Evolutionary conservation across 192 early-diverging fungal species (phyloP).

Genomic region (Chytriomyces confervae): DNA sequence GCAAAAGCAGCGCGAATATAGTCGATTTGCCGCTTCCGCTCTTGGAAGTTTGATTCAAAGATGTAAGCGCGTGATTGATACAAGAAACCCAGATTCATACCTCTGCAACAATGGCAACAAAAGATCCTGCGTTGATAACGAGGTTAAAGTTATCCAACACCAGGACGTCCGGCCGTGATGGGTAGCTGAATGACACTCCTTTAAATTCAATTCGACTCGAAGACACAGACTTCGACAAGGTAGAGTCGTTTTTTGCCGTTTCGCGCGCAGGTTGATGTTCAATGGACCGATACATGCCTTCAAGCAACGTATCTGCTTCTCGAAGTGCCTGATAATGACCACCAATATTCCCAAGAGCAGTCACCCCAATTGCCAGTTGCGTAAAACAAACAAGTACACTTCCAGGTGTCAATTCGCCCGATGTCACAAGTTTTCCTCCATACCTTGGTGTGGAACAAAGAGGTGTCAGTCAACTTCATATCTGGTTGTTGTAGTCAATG

Average conservation of each 20-base stretch:
- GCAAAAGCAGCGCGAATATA: constrained; percentile 58
- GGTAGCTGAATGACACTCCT: constrained; percentile 72
- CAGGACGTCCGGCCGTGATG: constrained; percentile 1
- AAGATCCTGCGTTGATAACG: not conserved
- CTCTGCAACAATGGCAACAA: constrained; percentile 79
- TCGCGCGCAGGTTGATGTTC: not conserved
- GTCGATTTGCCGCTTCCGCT: constrained; percentile 83
- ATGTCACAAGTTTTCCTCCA: constrained; percentile 3
- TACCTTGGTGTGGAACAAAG: too few relatives aligned
- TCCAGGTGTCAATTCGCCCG: constrained; percentile 1
- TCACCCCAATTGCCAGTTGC: constrained; percentile 8
- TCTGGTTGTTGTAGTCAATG: too few relatives aligned
- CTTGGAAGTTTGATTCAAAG: not conserved
- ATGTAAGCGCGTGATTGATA: not conserved
- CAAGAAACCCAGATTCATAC: not conserved
- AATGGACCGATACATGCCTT: not conserved
- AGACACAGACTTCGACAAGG: not conserved
- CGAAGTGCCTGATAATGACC: not conserved
- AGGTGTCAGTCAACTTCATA: too few relatives aligned
- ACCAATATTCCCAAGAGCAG: constrained; percentile 21
- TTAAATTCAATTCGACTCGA: constrained; percentile 58
- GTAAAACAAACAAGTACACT: constrained; percentile 12
- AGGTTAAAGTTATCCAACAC: constrained; percentile 19
- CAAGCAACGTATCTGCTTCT: not conserved
- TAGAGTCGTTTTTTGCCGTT: not conserved